These are phyloP conservation scores for Microglena sp. DNA, from an alignment of 139 green algal genomes.

Conservation along the genomic window DNA sequence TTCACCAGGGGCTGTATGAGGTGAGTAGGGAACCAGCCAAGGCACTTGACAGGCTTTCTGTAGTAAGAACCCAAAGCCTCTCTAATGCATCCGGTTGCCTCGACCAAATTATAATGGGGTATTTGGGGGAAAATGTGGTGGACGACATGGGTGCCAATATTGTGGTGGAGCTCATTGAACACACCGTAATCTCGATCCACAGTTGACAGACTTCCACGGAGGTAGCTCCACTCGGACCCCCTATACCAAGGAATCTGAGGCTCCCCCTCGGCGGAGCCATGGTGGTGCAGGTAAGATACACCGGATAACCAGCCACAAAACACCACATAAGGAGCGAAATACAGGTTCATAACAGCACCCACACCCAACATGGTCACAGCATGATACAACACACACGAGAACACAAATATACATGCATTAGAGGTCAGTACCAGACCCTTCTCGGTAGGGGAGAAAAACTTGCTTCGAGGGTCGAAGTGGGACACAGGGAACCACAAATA, in stretches of 20 bases:
- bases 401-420: slow-evolving; percentile 65
- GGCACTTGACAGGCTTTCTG: slow-evolving; percentile 59
- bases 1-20: slow-evolving; percentile 63
- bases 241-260: slow-evolving; percentile 90
- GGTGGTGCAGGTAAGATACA: slow-evolving; percentile 96
- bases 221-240: slow-evolving; percentile 27
- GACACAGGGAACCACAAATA: too few relatives aligned
- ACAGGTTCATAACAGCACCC: too few relatives aligned
- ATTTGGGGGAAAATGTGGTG: slow-evolving; percentile 93
- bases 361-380: too few relatives aligned
- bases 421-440: slow-evolving; percentile 48
- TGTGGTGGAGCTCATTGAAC: slow-evolving; percentile 95
- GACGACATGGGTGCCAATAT: slow-evolving; percentile 92
- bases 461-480: slow-evolving; percentile 82
- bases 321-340: too few relatives aligned
- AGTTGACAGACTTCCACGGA: slow-evolving; percentile 61
- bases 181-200: slow-evolving; percentile 93
- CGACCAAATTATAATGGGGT: slow-evolving; percentile 87
- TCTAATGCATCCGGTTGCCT: slow-evolving; percentile 83
- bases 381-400: slow-evolving; percentile 86
- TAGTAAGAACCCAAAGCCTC: slow-evolving; percentile 86
- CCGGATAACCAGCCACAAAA: too few relatives aligned
- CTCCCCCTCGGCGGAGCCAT: slow-evolving; percentile 56
- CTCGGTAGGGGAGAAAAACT: slow-evolving; percentile 65
- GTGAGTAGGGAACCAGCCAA: slow-evolving; percentile 67